phyloP scores from a whole-genome alignment of 441 rosid species.

The Flueggea neowawraea region DNA sequence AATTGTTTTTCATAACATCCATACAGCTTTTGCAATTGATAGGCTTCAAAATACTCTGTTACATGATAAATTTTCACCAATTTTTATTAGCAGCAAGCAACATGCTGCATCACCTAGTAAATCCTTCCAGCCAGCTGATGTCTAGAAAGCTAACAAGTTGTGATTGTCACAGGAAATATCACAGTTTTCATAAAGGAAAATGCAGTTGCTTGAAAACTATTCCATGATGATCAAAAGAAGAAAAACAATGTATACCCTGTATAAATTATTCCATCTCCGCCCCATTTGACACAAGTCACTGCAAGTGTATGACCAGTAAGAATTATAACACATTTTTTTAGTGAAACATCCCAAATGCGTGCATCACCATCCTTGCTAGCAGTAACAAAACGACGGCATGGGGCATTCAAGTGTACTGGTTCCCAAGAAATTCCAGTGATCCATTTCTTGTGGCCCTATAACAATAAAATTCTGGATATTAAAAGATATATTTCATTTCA shows the following conservation, averaged over 20 bases:
- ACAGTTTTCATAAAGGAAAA: too few species aligned
- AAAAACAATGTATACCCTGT: slow-evolving; percentile 61
- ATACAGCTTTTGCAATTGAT: too few species aligned
- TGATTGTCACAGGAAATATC: too few species aligned
- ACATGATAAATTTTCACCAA: too few species aligned
- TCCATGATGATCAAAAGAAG: neutral
- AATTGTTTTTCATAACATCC: neutral
- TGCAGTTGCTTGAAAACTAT: too few species aligned
- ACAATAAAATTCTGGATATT: slow-evolving; percentile 16
- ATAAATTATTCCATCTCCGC: slow-evolving; percentile 92
- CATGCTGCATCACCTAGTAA: too few species aligned
- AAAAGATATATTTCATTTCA: neutral
- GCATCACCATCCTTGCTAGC: slow-evolving; percentile 99
- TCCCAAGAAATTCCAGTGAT: slow-evolving; percentile 99
- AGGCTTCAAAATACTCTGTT: too few species aligned
- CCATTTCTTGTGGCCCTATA: slow-evolving; percentile 99
- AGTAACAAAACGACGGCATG: slow-evolving; percentile 95
- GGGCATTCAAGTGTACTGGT: slow-evolving; percentile 87
- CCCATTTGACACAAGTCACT: slow-evolving; percentile 99
- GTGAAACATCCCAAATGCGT: slow-evolving; percentile 84
- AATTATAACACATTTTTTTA: slow-evolving; percentile 67
- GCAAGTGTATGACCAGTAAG: slow-evolving; percentile 95
- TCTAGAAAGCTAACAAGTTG: too few species aligned
- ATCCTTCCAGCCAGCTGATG: too few species aligned
- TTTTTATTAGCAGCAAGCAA: too few species aligned